phyloP scores from a whole-genome alignment of 2,329 filamentous ascomycete genomes.

The Fusarium dimerum region DNA sequence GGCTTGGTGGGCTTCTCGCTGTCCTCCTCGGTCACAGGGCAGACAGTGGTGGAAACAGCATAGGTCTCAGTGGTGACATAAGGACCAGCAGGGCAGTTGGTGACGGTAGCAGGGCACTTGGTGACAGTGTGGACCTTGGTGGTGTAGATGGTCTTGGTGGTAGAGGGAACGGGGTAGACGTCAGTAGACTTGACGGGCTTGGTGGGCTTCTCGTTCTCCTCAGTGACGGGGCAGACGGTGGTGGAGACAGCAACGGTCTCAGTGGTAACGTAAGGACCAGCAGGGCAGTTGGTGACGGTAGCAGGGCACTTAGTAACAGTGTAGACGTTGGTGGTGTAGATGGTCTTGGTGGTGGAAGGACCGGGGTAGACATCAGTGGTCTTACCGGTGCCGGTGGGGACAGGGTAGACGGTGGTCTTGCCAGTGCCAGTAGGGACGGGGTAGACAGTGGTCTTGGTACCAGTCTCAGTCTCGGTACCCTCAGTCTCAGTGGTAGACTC shows the following conservation, averaged over 20 bases:
- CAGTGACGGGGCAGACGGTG: conserved; percentile 41
- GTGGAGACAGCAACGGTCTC: conserved; percentile 36
- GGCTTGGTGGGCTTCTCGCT: conserved; percentile 16
- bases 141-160: conserved; percentile 27
- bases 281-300: conserved; percentile 33
- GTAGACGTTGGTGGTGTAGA: conserved; percentile 30
- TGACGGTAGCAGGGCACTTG: conserved; percentile 23
- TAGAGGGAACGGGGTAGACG: conserved; percentile 7
- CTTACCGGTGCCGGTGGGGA: conserved; percentile 6
- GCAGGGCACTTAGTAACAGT: conserved; percentile 34
- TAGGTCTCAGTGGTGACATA: conserved; percentile 35
- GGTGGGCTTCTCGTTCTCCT: conserved; percentile 8
- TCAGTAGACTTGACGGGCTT: not conserved
- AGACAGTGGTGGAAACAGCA: conserved; percentile 42
- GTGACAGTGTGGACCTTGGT: conserved; percentile 21
- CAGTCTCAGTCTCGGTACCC: conserved; percentile 6
- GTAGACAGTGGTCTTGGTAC: no score
- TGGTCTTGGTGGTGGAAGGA: conserved; percentile 33
- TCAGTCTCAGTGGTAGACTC: conserved; percentile 6
- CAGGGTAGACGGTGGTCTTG: conserved; percentile 7
- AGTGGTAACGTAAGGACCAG: conserved; percentile 26
- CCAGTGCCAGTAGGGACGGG: conserved; percentile 8
- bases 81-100: conserved; percentile 9
- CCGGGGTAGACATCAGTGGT: conserved; percentile 8
- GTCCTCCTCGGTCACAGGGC: conserved; percentile 37